A percentile compares a stretch with the other conserved stretches of the same genome.
Conservation (phyloP, 2,329 filamentous ascomycete genomes). For the Sarocladiaceae sp. region DNA sequence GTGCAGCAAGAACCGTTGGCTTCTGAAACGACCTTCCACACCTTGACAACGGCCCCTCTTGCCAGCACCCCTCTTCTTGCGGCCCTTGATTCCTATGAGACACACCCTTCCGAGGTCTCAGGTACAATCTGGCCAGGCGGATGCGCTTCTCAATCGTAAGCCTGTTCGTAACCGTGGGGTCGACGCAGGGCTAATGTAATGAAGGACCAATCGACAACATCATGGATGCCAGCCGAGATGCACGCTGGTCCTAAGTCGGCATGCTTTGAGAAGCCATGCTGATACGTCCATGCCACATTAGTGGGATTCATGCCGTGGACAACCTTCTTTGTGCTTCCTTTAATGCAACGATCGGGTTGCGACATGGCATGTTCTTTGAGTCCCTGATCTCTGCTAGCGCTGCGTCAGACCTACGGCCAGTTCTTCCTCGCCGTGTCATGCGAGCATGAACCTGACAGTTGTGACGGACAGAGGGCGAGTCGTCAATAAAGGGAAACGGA, state of each 20-base stretch:
- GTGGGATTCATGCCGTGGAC: constrained; percentile 2
- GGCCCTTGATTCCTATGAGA: constrained; percentile 8
- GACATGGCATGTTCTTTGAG: no score
- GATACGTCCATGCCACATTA: not conserved
- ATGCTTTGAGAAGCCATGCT: constrained; percentile 2
- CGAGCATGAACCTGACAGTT: not conserved
- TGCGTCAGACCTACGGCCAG: not conserved
- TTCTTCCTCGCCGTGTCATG: no score
- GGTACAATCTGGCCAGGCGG: constrained; percentile 7
- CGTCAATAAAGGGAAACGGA: not conserved
- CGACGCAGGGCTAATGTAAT: constrained; percentile 37
- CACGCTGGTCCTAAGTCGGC: constrained; percentile 12
- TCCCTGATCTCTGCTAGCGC: no score
- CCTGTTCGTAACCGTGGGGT: constrained; percentile 46
- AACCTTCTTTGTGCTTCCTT: not conserved
- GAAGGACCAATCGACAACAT: constrained; percentile 35
- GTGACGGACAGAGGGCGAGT: not conserved
- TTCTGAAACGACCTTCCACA: constrained; percentile 8
- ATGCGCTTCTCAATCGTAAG: constrained; percentile 22
- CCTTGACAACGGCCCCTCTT: not conserved
- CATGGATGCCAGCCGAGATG: constrained; percentile 34
- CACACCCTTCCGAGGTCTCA: constrained; percentile 5
- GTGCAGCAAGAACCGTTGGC: constrained; percentile 7
- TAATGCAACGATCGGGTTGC: constrained; percentile 2
- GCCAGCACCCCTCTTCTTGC: not conserved